Conservation (phyloP, 2,329 filamentous ascomycete genomes). For the Fusarium incarnatum region DNA sequence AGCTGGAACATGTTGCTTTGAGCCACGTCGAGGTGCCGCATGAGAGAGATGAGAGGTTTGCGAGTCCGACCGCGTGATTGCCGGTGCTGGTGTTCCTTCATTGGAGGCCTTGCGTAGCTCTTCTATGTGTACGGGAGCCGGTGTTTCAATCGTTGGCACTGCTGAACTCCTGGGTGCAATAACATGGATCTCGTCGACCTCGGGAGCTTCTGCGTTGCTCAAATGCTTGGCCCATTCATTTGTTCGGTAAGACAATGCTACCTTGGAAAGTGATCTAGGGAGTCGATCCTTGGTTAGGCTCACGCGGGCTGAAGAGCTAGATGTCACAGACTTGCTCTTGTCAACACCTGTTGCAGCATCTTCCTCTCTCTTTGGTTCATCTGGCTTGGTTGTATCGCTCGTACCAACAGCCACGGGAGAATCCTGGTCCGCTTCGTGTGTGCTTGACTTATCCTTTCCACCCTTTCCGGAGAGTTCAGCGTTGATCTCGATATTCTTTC, state of each 20-base stretch:
- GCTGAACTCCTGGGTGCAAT: constrained; percentile 48
- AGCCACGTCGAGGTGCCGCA: constrained; percentile 21
- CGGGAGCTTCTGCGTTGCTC: constrained; percentile 78
- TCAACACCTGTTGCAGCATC: constrained; percentile 43
- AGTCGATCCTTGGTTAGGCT: constrained; percentile 71
- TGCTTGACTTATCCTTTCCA: constrained; percentile 32
- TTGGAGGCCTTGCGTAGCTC: constrained; percentile 73
- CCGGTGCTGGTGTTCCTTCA: constrained; percentile 57
- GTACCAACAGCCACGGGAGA: constrained; percentile 21
- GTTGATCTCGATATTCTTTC: constrained; percentile 54
- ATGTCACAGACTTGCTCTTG: constrained; percentile 56
- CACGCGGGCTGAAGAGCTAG: constrained; percentile 56
- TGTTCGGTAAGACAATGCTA: constrained; percentile 86
- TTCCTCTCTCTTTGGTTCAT: constrained; percentile 3
- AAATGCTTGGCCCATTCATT: constrained; percentile 98
- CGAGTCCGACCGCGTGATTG: constrained; percentile 48
- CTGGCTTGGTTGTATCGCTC: constrained; percentile 12
- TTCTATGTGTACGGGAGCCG: constrained; percentile 71
- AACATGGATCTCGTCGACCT: constrained; percentile 69
- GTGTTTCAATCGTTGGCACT: constrained; percentile 56
- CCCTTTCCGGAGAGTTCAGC: constrained; percentile 51
- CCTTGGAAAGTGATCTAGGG: constrained; percentile 77
- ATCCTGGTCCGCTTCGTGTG: constrained; percentile 14
- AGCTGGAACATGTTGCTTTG: constrained; percentile 43
- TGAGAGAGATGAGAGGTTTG: constrained; percentile 43